Percentiles rank a stretch among this genome's conserved stretches.
These are phyloP conservation scores for Teunomyces tritomae DNA, from an alignment of 805 yeast species.

Conservation along the genomic window DNA sequence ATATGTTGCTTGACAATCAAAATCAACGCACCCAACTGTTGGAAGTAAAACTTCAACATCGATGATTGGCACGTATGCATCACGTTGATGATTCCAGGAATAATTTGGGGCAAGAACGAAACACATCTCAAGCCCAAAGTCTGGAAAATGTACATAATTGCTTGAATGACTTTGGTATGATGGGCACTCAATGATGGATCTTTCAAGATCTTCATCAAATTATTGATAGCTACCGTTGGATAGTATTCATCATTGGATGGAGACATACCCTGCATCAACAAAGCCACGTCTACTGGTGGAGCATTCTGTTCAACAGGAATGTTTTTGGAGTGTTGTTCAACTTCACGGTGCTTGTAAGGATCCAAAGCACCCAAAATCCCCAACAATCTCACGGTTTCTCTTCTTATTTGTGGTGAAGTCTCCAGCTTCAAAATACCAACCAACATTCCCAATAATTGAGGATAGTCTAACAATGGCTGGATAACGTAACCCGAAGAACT, in stretches of 20 bases:
- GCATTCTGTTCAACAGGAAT: conserved; percentile 72
- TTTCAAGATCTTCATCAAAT: conserved; percentile 76
- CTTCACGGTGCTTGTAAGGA: conserved; percentile 92
- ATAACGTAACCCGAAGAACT: conserved; percentile 93
- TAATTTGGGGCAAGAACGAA: conserved; percentile 80
- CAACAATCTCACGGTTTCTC: conserved; percentile 84
- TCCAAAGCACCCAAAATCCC: conserved; percentile 97
- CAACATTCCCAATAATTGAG: conserved; percentile 78
- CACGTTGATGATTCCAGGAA: conserved; percentile 83
- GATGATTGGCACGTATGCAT: conserved; percentile 79
- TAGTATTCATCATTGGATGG: conserved; percentile 92
- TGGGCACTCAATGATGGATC: conserved; percentile 84
- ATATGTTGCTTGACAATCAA: conserved; percentile 86
- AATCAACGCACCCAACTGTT: conserved; percentile 78
- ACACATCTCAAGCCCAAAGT: conserved; percentile 87
- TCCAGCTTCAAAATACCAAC: conserved; percentile 82
- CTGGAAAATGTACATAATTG: conserved; percentile 87
- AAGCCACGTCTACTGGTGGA: conserved; percentile 85
- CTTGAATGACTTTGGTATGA: conserved; percentile 91
- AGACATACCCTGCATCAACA: conserved; percentile 90
- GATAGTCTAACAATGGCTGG: conserved; percentile 88
- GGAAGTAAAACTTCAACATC: conserved; percentile 82
- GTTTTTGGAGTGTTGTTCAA: conserved; percentile 65
- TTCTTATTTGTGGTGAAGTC: conserved; percentile 64
- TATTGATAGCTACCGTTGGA: conserved; percentile 90